Percentiles rank a stretch among this genome's conserved stretches.
phyloP scores from a whole-genome alignment of 192 early-diverging fungal species.

The Obelidium mucronatum region DNA sequence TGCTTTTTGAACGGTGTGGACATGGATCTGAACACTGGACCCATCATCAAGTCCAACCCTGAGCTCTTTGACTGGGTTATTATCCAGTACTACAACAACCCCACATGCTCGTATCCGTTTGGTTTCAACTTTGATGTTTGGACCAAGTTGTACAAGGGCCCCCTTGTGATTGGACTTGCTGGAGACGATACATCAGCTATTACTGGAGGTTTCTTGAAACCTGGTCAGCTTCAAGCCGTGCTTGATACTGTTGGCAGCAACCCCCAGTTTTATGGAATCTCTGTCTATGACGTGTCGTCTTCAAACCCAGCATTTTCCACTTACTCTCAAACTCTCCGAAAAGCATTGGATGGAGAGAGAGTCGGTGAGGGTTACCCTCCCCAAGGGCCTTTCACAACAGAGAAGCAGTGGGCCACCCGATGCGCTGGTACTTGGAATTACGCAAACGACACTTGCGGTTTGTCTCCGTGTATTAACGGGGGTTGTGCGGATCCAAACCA shows the following conservation, averaged over 20 bases:
- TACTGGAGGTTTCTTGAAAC: constrained; percentile 23
- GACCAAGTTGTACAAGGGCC: neutral
- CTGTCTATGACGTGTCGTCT: constrained; percentile 32
- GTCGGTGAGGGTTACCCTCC: constrained; percentile 26
- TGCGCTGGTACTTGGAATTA: constrained; percentile 28
- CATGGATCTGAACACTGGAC: constrained; percentile 10
- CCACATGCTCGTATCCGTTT: constrained; percentile 27
- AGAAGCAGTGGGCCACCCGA: neutral
- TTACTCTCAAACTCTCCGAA: constrained; percentile 5
- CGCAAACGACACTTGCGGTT: constrained; percentile 24
- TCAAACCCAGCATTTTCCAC: constrained; percentile 20
- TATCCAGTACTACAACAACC: constrained; percentile 37
- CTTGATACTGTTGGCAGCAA: constrained; percentile 1
- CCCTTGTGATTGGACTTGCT: constrained; percentile 27
- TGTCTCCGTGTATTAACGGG: neutral
- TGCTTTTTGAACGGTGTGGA: constrained; percentile 33
- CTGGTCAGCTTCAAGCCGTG: constrained; percentile 27
- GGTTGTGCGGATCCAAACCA: constrained; percentile 1
- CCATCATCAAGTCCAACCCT: constrained; percentile 3
- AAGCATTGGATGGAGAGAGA: constrained; percentile 20
- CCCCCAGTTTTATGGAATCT: constrained; percentile 26
- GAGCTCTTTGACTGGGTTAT: constrained; percentile 23
- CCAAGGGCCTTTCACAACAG: constrained; percentile 3
- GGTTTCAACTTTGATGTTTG: constrained; percentile 31
- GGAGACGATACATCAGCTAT: constrained; percentile 30